Conservation (phyloP, 176 grass and related monocot genomes). For the Aegilops bicornis region DNA sequence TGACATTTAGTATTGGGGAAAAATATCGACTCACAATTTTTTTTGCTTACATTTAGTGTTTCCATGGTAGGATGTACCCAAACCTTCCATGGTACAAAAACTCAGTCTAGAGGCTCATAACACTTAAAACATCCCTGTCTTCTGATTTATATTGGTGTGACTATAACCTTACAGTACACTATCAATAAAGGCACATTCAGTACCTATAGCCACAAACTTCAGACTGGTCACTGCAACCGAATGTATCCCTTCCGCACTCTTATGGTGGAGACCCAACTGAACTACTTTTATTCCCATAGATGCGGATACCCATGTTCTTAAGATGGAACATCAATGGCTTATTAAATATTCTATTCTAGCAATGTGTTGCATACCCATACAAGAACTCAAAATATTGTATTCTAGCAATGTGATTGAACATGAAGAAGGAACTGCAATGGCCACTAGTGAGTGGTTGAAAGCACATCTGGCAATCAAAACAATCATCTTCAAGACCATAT, state of each 20-base stretch:
- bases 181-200: conserved; percentile 2
- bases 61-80: neutral
- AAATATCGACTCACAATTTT: neutral
- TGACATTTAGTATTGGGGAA: neutral
- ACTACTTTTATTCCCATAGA: neutral
- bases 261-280: neutral
- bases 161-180: conserved; percentile 16
- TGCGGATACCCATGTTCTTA: conserved; percentile 3
- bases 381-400: conserved; percentile 14
- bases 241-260: neutral
- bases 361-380: neutral
- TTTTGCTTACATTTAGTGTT: neutral
- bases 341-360: conserved; percentile 12
- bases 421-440: neutral
- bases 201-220: neutral
- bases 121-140: conserved; percentile 20
- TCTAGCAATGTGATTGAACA: neutral
- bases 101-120: neutral
- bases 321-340: neutral
- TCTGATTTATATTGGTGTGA: neutral
- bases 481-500: conserved; percentile 1
- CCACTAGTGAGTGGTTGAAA: neutral
- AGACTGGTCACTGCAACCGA: neutral
- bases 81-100: neutral
- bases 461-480: neutral